Percentiles rank a stretch among this genome's conserved stretches.
Evolutionary conservation across 1,284 basidiomycete species (phyloP).

Genomic region (Tausonia pullulans): DNA sequence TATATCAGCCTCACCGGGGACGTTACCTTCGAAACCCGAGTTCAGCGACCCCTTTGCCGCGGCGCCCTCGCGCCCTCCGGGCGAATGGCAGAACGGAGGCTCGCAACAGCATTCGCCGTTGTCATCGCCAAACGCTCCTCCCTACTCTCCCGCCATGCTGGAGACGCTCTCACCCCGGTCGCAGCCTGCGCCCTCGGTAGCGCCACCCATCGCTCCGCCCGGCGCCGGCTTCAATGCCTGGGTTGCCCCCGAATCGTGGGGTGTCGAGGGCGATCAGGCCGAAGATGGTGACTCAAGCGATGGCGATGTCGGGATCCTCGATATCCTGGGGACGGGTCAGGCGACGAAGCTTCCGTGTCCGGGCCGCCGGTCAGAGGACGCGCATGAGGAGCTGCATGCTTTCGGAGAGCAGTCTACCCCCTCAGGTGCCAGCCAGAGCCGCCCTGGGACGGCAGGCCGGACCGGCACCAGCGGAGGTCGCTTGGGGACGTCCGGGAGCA

Average conservation of each 20-base stretch:
- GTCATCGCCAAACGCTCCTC: background rate
- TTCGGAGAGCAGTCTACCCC: too few relatives aligned
- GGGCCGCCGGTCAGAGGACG: too few relatives aligned
- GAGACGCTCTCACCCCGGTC: background rate
- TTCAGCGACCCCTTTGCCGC: slow-evolving; percentile 10
- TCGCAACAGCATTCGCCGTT: background rate
- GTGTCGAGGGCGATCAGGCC: slow-evolving; percentile 39
- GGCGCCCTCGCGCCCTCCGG: background rate
- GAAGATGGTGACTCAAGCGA: slow-evolving; percentile 29
- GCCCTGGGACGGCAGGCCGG: slow-evolving; percentile 17
- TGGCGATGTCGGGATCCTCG: slow-evolving; percentile 16
- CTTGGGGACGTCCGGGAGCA: slow-evolving; percentile 22
- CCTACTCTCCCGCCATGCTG: background rate
- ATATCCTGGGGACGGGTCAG: background rate
- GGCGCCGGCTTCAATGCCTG: slow-evolving; percentile 26
- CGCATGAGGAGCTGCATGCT: too few relatives aligned
- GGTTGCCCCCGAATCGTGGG: slow-evolving; percentile 44
- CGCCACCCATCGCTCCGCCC: slow-evolving; percentile 13
- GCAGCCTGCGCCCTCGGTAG: slow-evolving; percentile 8
- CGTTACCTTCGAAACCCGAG: background rate
- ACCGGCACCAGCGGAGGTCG: slow-evolving; percentile 21
- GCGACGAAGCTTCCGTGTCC: background rate
- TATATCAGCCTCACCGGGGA: background rate
- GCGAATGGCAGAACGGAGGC: too few relatives aligned
- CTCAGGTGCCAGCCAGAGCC: too few relatives aligned